Conservation (phyloP, 768 basidiomycete species). For the Plicaturopsis crispa region DNA sequence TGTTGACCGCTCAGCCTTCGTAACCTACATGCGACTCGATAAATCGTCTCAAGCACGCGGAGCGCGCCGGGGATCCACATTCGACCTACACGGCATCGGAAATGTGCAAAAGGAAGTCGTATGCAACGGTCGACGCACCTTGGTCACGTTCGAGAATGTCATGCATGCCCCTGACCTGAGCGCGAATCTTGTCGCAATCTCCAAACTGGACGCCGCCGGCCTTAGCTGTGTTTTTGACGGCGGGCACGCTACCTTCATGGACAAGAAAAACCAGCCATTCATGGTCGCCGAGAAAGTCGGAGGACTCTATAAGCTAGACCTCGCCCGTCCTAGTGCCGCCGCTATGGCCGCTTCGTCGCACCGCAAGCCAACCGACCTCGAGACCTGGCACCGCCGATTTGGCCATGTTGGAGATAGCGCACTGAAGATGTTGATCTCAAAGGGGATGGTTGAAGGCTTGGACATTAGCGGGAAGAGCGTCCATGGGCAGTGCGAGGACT, state of each 20-base stretch:
- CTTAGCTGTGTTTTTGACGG: conserved; percentile 10
- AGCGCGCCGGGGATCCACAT: conserved; percentile 6
- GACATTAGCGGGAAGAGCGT: conserved; percentile 5
- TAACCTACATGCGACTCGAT: conserved; percentile 5
- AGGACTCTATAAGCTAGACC: not conserved
- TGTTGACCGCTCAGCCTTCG: conserved; percentile 10
- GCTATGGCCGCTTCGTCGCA: conserved; percentile 10
- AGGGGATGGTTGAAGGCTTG: conserved; percentile 14
- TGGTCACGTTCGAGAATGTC: conserved; percentile 13
- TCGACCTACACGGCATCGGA: conserved; percentile 16
- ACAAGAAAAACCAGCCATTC: not conserved
- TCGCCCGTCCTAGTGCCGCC: not conserved
- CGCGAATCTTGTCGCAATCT: conserved; percentile 18
- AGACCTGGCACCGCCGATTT: conserved; percentile 19
- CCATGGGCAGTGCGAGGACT: conserved; percentile 16
- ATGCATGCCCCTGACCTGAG: conserved; percentile 18
- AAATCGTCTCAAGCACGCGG: conserved; percentile 4
- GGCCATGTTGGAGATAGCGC: conserved; percentile 10
- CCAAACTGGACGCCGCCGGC: conserved; percentile 9
- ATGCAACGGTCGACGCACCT: conserved; percentile 5
- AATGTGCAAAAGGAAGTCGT: conserved; percentile 7
- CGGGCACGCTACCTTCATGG: conserved; percentile 1
- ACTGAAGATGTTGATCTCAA: conserved; percentile 8
- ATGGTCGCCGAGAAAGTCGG: not conserved
- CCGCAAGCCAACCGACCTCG: conserved; percentile 12